Evolutionary conservation across 2,329 filamentous ascomycete genomes (phyloP).

Genomic region (Stagonosporopsis vannaccii): DNA sequence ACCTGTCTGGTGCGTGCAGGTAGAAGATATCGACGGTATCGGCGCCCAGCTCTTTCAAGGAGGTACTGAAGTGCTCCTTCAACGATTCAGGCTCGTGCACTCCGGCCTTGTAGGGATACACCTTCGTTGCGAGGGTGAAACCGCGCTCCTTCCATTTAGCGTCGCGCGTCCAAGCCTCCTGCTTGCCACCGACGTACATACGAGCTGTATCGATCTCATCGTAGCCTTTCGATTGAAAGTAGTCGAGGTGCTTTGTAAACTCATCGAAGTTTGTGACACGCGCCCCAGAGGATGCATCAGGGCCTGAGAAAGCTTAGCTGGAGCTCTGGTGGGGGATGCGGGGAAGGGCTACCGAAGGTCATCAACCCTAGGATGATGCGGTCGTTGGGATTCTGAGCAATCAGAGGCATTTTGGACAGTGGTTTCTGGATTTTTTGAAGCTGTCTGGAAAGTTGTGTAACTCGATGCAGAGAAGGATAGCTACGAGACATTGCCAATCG

Average conservation of each 20-base stretch:
- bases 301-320: slow-evolving; percentile 52
- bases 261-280: slow-evolving; percentile 75
- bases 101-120: slow-evolving; percentile 59
- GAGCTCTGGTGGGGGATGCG: slow-evolving; percentile 5
- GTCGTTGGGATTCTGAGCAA: slow-evolving; percentile 59
- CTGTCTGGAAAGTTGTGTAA: slow-evolving; percentile 7
- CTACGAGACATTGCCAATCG: slow-evolving; percentile 11
- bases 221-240: slow-evolving; percentile 80
- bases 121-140: slow-evolving; percentile 79
- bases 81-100: slow-evolving; percentile 39
- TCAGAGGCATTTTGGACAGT: slow-evolving; percentile 33
- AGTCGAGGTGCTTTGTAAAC: slow-evolving; percentile 75
- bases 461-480: slow-evolving; percentile 1
- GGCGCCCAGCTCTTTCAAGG: slow-evolving; percentile 34
- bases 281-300: slow-evolving; percentile 65
- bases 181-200: slow-evolving; percentile 72
- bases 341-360: slow-evolving; percentile 68
- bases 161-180: slow-evolving; percentile 80
- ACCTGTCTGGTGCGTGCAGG: slow-evolving; percentile 60
- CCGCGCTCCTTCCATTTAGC: slow-evolving; percentile 81
- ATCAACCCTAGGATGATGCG: slow-evolving; percentile 84
- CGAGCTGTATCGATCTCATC: slow-evolving; percentile 86
- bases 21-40: slow-evolving; percentile 58
- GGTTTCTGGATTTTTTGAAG: neutral
- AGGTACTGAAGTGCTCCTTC: slow-evolving; percentile 33